These are phyloP conservation scores for Protomyces pachydermus DNA, from an alignment of 1,139 yeast species.

Conservation along the genomic window DNA sequence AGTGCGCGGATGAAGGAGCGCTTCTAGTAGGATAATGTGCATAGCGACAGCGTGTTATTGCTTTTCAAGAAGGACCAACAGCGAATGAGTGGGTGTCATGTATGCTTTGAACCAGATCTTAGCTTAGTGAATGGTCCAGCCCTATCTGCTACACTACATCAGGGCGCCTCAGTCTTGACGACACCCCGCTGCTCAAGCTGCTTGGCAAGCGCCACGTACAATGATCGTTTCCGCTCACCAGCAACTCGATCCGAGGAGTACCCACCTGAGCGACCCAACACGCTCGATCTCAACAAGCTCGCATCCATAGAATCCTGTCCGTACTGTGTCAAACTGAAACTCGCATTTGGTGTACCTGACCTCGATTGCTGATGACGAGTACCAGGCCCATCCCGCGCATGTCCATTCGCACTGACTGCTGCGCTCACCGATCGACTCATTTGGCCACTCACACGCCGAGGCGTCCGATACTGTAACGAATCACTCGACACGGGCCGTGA, in stretches of 20 bases:
- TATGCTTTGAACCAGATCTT: too few species aligned
- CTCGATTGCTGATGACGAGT: not conserved
- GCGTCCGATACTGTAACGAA: not conserved
- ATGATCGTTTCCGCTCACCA: not conserved
- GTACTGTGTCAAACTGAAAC: not conserved
- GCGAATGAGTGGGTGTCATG: too few species aligned
- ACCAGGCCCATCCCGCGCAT: not conserved
- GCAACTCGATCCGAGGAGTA: not conserved
- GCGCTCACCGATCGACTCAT: not conserved
- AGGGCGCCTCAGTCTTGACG: not conserved
- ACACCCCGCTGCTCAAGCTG: not conserved
- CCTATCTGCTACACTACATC: not conserved
- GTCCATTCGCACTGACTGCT: not conserved
- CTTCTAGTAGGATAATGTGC: slow-evolving; percentile 46
- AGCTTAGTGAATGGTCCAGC: too few species aligned
- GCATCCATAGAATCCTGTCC: not conserved
- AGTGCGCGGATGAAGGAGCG: slow-evolving; percentile 97
- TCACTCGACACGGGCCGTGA: not conserved
- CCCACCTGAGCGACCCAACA: not conserved
- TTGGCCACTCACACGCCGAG: not conserved
- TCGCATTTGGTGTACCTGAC: not conserved
- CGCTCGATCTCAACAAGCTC: not conserved
- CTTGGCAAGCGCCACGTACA: not conserved
- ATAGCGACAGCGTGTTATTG: not conserved
- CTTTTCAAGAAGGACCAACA: not conserved